Evolutionary conservation across 2,329 filamentous ascomycete genomes (phyloP).

Genomic region (Neobulgaria alba): DNA sequence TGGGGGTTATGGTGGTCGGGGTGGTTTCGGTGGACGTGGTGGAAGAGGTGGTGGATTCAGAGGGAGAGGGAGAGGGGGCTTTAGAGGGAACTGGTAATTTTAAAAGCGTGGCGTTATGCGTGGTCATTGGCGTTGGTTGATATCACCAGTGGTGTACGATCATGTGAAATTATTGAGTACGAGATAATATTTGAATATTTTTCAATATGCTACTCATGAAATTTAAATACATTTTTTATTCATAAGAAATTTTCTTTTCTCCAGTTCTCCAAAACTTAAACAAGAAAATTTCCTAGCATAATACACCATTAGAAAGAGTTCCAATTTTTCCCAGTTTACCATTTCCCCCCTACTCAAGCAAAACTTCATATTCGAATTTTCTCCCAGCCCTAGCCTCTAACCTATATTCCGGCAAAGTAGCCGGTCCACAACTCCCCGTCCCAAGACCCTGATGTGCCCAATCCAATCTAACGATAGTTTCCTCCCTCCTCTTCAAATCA

Average conservation of each 20-base stretch:
- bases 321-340: no score
- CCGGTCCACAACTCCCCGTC: constrained; percentile 53
- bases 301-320: no score
- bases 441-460: constrained; percentile 55
- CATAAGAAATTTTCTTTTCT: no score
- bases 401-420: constrained; percentile 40
- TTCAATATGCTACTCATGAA: no score
- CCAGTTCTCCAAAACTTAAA: no score
- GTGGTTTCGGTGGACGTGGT: constrained; percentile 31
- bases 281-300: no score
- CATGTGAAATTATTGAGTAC: no score
- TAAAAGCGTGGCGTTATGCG: neutral
- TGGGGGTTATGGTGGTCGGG: constrained; percentile 29
- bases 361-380: constrained; percentile 19
- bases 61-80: constrained; percentile 23
- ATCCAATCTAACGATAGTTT: constrained; percentile 50
- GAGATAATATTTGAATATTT: no score
- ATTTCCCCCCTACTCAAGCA: constrained; percentile 12
- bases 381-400: constrained; percentile 28
- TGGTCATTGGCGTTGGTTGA: neutral
- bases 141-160: neutral
- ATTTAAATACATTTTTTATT: no score
- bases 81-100: constrained; percentile 12
- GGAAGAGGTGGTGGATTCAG: constrained; percentile 20
- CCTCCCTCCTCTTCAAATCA: constrained; percentile 44